Conservation (phyloP, 345 rosid species). For the Capsella bursapastoris region DNA sequence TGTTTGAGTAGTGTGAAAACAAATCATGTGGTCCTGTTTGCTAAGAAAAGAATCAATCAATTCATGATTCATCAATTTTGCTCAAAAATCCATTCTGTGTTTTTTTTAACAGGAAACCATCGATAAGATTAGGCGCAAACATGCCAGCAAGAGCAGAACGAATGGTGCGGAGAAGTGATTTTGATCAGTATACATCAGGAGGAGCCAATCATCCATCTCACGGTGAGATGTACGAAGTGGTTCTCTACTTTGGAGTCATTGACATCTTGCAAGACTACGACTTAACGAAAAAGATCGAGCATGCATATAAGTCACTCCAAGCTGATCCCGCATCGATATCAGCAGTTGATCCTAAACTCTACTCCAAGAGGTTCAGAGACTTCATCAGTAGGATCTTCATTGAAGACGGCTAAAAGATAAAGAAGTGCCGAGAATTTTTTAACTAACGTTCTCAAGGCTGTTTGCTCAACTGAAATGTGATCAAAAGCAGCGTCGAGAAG, state of each 20-base stretch:
- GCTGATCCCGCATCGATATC: constrained; percentile 89
- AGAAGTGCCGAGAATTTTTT: not conserved
- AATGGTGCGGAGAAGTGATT: constrained; percentile 78
- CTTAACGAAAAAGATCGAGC: constrained; percentile 87
- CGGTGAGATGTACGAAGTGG: constrained; percentile 77
- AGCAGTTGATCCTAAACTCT: constrained; percentile 92
- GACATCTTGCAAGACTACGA: constrained; percentile 96
- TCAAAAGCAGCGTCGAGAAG: not conserved
- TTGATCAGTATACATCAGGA: constrained; percentile 79
- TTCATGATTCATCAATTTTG: not conserved
- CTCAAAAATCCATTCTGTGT: not conserved
- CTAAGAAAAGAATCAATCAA: constrained; percentile 15
- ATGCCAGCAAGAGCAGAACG: constrained; percentile 95
- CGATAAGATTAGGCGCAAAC: constrained; percentile 90
- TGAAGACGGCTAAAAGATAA: constrained; percentile 73
- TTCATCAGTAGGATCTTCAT: constrained; percentile 85
- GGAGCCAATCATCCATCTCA: constrained; percentile 52
- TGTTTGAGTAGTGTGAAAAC: constrained; percentile 34
- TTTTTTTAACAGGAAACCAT: constrained; percentile 63
- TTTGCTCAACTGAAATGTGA: constrained; percentile 5
- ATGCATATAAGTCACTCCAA: constrained; percentile 91
- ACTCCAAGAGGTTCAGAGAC: constrained; percentile 91
- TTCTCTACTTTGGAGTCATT: constrained; percentile 93
- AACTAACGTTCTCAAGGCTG: constrained; percentile 36
- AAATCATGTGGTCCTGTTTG: constrained; percentile 44